Base-by-base conservation (phyloP, 805 yeast species). In the Wickerhamiella slavikovae region DNA sequence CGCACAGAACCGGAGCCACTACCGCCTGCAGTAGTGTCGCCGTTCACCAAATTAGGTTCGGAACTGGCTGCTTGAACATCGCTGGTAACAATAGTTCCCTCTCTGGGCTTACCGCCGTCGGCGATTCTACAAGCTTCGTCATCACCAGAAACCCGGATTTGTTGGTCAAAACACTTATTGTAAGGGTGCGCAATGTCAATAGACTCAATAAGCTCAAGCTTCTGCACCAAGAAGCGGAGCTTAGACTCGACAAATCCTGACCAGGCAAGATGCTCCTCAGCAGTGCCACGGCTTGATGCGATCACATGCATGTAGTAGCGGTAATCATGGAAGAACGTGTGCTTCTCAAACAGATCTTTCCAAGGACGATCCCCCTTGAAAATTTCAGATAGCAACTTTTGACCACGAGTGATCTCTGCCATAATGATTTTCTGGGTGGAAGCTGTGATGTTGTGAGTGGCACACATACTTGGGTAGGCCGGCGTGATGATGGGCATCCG, bases 401-500 rank as follows among this genome's bases (percentile, higher is more conserved):
- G 60, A 1, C 93, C 96, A 38, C 93, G 68, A 34, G 61, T 54
- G 40, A 89, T 62, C 49, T 89, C 98, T n/a, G 58, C 49, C 47
- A 80, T 46, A 21, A 89, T 78, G 15, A 89, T 67, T 41, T 66
- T 68, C 50, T 79, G 85, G 0, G 96, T 85, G 1, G 95, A 80
- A 12, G 66, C 68, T 2, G 92, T 73, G 26, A 89, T 83, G 49
- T 89, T 89, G 50, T 89, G 98, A 1, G 98, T 89, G 1, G 98
- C 94, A 55, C 98, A 89, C 98, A 89, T 89, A 2, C 95, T 83
- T 1, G 94, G 94, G 47, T 82, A 80, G 0, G 96, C 96, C 1
- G 98, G 98, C 0, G 98, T 89, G 35, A 89, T 89, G 8, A 89
- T 93, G 0, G 98, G 98, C 98, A 89, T 89, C 40, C 72, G 61